A percentile compares a stretch with the other conserved stretches of the same genome.
Evolutionary conservation across 169 alveolate genomes (phyloP).

Genomic region (Plasmodium berghei): DNA sequence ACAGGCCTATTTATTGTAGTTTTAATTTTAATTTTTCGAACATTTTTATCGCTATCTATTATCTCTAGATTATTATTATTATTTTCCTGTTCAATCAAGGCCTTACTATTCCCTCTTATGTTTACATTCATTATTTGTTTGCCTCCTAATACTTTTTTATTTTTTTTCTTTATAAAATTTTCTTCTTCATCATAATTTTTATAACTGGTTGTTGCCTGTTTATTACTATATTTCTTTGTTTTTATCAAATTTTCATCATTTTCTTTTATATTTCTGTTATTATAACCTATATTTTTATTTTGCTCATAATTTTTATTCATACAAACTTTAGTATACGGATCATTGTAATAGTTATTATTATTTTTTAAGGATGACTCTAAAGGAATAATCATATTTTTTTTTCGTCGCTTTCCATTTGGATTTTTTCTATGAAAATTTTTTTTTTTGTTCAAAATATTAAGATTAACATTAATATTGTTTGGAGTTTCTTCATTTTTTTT

Average conservation of each 20-base stretch:
- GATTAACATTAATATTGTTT: conserved; percentile 1
- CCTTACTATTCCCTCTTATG: background rate
- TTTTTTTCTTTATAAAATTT: background rate
- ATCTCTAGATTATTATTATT: background rate
- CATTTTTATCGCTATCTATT: background rate
- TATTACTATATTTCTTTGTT: too few relatives aligned
- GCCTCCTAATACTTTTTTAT: background rate
- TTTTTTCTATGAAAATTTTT: background rate
- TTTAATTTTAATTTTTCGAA: conserved; percentile 26
- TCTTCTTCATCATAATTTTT: background rate
- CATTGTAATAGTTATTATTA: too few relatives aligned
- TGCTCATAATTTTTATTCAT: too few relatives aligned
- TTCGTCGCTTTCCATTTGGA: background rate
- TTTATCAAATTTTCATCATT: too few relatives aligned
- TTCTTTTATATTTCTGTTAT: too few relatives aligned
- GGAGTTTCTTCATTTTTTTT: background rate
- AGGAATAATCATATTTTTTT: background rate
- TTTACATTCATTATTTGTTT: too few relatives aligned
- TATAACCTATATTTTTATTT: too few relatives aligned
- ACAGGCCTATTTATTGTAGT: conserved; percentile 33
- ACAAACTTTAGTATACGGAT: too few relatives aligned
- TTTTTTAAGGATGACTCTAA: background rate
- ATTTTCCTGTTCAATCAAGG: background rate
- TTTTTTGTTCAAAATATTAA: background rate
- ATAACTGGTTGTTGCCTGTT: too few relatives aligned